Base-by-base conservation (phyloP, 129 eudicot genomes). In the Scalesia atractyloides region DNA sequence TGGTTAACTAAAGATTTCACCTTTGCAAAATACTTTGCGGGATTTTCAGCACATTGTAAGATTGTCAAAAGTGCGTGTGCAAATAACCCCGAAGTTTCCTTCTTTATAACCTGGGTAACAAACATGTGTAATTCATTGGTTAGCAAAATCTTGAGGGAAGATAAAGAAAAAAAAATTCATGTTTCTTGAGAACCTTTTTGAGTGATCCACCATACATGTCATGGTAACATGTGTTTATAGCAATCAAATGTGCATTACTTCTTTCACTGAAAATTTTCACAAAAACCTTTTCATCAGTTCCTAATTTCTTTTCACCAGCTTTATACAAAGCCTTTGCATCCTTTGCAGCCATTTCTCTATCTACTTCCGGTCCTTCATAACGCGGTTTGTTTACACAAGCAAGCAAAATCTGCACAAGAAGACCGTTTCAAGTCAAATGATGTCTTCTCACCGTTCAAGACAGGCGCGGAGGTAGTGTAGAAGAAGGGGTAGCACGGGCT, bases 231-330 rank as follows among this genome's bases (percentile, higher is more conserved):
- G 77, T 61, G 73, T 46, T 76, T 69, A 86, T 50, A 46, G 88
- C 86, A 39, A 76, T 57, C 82, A 86, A 68, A 69, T 86, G 91
- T 18, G 88, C 86, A 62, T 66, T 66, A 73, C 91, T 83, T 78
- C 88, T 79, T 57, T 83, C 88, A 39, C 82, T 81, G 19, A 86
- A 83, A 22, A 83, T 72, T 24, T 71, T 26, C 60, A 83, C 77
- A 17, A 86, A 83, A 36, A 66, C 74, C 75, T 72, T 50, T 63
- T 83, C 88, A 43, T 86, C 82, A 17, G 86, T 86, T 76, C 88
- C 91, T 53, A 83, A 36, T 78, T 80, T 81, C 88, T 83, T 83
- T 72, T 86, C 91, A 53, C 91, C 91, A 39, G 88, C 88, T 41
- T 78, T 81, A 66, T 77, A 86, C 52, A 86, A 80, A 15, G 81